Conservation (phyloP, 306 rosid species). For the Malus sieversii region DNA sequence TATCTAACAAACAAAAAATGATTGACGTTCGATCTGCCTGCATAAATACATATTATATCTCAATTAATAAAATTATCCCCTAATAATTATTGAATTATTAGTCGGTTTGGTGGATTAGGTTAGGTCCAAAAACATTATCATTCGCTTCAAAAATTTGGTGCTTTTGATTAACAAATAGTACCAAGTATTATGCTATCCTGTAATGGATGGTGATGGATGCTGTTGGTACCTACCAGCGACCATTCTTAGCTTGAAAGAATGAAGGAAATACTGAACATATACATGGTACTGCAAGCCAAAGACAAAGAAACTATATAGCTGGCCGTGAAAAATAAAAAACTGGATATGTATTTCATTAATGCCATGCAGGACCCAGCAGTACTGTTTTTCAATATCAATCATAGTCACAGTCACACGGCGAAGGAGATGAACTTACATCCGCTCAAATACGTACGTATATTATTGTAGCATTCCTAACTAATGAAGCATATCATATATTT, state of each 20-base stretch:
- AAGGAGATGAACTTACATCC: no score
- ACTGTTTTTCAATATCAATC: slow-evolving; percentile 19
- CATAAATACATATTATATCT: neutral
- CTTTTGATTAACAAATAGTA: neutral
- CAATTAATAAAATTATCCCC: slow-evolving; percentile 6
- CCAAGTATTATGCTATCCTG: neutral
- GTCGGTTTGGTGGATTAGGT: slow-evolving; percentile 38
- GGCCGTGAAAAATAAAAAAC: neutral
- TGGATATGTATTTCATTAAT: neutral
- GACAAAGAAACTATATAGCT: neutral
- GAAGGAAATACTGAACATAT: neutral
- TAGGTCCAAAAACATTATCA: slow-evolving; percentile 26
- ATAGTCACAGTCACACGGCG: neutral
- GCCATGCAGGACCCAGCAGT: slow-evolving; percentile 25
- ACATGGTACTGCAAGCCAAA: neutral
- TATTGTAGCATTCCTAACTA: no score
- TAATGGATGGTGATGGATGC: neutral
- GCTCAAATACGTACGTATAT: no score
- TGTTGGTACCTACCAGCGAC: slow-evolving; percentile 14
- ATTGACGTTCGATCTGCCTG: slow-evolving; percentile 35
- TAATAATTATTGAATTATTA: neutral
- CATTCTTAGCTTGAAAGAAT: neutral
- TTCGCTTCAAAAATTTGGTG: neutral
- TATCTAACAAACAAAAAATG: slow-evolving; percentile 11
- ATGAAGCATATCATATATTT: no score